Conservation (phyloP, 202 grass and related monocot species). For the Setaria italica region DNA sequence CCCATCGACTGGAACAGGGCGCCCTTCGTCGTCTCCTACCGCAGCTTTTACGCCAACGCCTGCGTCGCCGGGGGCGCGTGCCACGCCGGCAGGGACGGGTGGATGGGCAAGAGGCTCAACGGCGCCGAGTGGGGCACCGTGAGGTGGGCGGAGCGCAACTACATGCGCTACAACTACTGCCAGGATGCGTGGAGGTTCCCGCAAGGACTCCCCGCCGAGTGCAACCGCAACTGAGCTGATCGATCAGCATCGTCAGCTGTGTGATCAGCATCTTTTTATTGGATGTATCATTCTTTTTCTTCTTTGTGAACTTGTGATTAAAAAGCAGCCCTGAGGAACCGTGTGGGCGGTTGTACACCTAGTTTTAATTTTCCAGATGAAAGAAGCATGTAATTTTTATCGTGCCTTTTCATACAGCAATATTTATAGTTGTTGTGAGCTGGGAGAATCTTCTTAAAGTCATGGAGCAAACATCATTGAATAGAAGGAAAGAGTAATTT, state of each 20-base stretch:
- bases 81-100: constrained; percentile 22
- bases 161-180: constrained; percentile 83
- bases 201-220: constrained; percentile 61
- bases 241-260: too few relatives aligned
- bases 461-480: background rate
- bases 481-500: background rate
- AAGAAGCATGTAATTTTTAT: constrained; percentile 20
- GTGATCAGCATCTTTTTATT: too few relatives aligned
- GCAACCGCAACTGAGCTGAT: constrained; percentile 23
- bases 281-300: too few relatives aligned
- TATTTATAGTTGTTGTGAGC: background rate
- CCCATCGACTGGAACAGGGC: constrained; percentile 69
- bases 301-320: too few relatives aligned
- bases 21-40: constrained; percentile 72
- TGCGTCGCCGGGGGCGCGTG: constrained; percentile 35
- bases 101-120: constrained; percentile 51
- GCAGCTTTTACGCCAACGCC: constrained; percentile 47
- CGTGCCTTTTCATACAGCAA: constrained; percentile 4
- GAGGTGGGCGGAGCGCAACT: constrained; percentile 64
- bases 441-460: background rate
- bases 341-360: constrained; percentile 19
- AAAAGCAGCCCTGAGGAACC: background rate
- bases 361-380: too few relatives aligned
- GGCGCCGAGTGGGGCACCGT: constrained; percentile 41
- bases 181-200: constrained; percentile 64